These are phyloP conservation scores for Aplosporella prunicola DNA, from an alignment of 2,329 filamentous ascomycete genomes.

Conservation along the genomic window DNA sequence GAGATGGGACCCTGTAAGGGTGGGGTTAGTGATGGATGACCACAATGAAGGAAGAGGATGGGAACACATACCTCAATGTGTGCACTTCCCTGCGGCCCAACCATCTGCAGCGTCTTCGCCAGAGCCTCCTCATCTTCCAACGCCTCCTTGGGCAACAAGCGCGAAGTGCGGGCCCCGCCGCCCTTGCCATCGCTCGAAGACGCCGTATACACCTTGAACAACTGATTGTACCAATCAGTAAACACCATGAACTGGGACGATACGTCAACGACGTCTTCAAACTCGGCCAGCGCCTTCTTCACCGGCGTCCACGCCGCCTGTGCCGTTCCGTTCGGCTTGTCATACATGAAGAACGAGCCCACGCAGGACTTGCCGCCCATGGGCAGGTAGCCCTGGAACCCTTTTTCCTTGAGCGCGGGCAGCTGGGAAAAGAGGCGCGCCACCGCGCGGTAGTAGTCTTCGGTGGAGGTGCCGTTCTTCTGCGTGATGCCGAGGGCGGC, in stretches of 20 bases:
- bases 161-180: not conserved
- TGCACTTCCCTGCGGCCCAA: not conserved
- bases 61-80: too few relatives aligned
- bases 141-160: not conserved
- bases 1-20: too few relatives aligned
- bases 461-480: constrained; percentile 6
- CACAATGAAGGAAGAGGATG: too few relatives aligned
- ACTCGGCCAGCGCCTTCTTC: too few relatives aligned
- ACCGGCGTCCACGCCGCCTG: too few relatives aligned
- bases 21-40: too few relatives aligned
- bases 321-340: too few relatives aligned
- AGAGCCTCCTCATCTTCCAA: not conserved
- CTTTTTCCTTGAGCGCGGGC: constrained; percentile 18
- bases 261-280: too few relatives aligned
- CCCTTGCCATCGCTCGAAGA: too few relatives aligned
- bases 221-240: too few relatives aligned
- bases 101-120: not conserved
- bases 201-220: too few relatives aligned
- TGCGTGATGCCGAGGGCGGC: constrained; percentile 16
- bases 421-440: constrained; percentile 19
- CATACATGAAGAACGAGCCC: constrained; percentile 13
- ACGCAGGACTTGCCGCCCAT: constrained; percentile 17
- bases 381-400: constrained; percentile 21
- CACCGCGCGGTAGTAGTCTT: constrained; percentile 17
- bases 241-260: too few relatives aligned